Percentiles rank a stretch among this genome's conserved stretches.
These are phyloP conservation scores for Trichoderma gamsii DNA, from an alignment of 495 filamentous ascomycete species.

Conservation along the genomic window DNA sequence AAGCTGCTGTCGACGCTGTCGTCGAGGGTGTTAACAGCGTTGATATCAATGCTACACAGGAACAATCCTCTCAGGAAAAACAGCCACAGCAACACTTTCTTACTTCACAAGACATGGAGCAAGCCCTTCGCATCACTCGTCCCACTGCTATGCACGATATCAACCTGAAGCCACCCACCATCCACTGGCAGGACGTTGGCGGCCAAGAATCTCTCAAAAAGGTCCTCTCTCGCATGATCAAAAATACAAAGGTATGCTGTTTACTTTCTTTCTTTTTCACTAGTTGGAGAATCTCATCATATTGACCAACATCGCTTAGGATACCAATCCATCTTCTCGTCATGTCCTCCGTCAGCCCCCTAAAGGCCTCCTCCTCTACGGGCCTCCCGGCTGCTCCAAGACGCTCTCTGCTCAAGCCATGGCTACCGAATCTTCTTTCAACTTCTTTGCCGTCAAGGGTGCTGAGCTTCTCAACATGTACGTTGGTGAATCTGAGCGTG, in stretches of 20 bases:
- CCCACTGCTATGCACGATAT: conserved; percentile 90
- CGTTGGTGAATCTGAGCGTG: conserved; percentile 90
- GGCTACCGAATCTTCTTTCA: conserved; percentile 84
- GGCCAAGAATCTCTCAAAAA: conserved; percentile 78
- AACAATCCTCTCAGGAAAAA: not conserved
- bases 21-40: not conserved
- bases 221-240: conserved; percentile 31
- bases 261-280: not conserved
- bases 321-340: conserved; percentile 12
- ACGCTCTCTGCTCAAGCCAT: conserved; percentile 89
- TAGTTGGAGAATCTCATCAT: not conserved
- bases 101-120: conserved; percentile 37
- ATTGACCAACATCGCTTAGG: not conserved
- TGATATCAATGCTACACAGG: not conserved
- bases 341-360: conserved; percentile 37
- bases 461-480: conserved; percentile 96
- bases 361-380: conserved; percentile 85
- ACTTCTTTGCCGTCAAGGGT: conserved; percentile 95
- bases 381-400: conserved; percentile 93
- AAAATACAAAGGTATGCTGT: conserved; percentile 12
- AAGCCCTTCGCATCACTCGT: conserved; percentile 43
- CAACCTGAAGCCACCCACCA: conserved; percentile 78
- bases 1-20: conserved; percentile 8
- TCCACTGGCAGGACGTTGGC: conserved; percentile 85
- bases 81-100: conserved; percentile 20